Base-by-base conservation (phyloP, 208 protist species). In the Angomonas ambiguus region DNA sequence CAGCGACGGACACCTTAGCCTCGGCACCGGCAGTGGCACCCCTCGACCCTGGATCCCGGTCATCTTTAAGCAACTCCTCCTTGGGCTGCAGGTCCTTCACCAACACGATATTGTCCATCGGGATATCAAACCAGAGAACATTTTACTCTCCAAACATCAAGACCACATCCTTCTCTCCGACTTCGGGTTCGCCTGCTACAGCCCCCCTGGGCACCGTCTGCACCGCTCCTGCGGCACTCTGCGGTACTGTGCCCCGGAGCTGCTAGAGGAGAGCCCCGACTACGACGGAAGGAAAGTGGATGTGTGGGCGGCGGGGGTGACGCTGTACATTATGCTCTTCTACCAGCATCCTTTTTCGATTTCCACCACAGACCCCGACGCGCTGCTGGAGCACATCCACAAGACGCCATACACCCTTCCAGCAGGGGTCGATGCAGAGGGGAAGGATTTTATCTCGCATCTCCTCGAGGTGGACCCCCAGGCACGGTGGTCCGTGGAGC, bases 201-300 rank as follows among this genome's bases (percentile, higher is more conserved):
- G 82, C 0, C 76, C 79, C 22, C 63, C 61, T 0, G 79, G 74
- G 0, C 57, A 53, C 18, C 18, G 61, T 62, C 75, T 90, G 27
- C 79, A 77, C 33, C 82, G 82, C 30, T 72, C 79, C 22, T 95
- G 89, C 62, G 89, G 89, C 13, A 93, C 89, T 20, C 74, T 91
- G 30, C 74, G 75, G 25, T 95, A 95, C 77, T 91, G 82, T 62
- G 89, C 89, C 10, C 89, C 89, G 13, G 89, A 95, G 76, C 69
- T 95, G 31, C 76, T 93, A 28, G 61, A 62, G 13, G 82, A 88
- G 57, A 49, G 73, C 31, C 88, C 88, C 5, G 32, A 63, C 34
- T 98, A 98, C 70, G 86, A 97, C 49, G 94, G 93, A 6, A 83
- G 88, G 6, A 86, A 91, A 60, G 87, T 90, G 33, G 92, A 97